Evolutionary conservation across 2,329 filamentous ascomycete genomes (phyloP).

Genomic region (Aspergillus viridinutans): DNA sequence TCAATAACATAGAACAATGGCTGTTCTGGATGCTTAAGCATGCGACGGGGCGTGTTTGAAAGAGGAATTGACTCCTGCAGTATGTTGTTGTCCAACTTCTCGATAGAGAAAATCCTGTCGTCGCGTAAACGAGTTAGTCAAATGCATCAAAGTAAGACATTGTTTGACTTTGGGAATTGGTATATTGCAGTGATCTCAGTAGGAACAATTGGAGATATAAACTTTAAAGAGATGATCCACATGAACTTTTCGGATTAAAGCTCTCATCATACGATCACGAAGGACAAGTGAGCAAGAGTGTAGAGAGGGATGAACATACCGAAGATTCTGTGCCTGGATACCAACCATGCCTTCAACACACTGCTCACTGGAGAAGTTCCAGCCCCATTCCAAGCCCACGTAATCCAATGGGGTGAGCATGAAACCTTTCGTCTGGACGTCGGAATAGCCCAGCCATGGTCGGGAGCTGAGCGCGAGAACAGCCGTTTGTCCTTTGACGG

Average conservation of each 20-base stretch:
- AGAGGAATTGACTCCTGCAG: constrained; percentile 82
- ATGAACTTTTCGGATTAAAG: constrained; percentile 34
- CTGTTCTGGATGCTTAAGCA: constrained; percentile 81
- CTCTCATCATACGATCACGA: constrained; percentile 44
- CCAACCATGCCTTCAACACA: constrained; percentile 92
- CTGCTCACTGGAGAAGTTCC: constrained; percentile 95
- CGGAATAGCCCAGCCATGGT: constrained; percentile 93
- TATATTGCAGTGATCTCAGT: constrained; percentile 57
- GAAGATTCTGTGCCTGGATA: constrained; percentile 80
- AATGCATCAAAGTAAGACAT: not conserved
- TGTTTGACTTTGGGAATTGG: not conserved
- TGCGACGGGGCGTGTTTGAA: constrained; percentile 82
- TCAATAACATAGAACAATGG: constrained; percentile 93
- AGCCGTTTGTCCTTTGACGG: constrained; percentile 76
- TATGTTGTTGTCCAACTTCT: constrained; percentile 78
- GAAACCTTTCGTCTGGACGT: constrained; percentile 80
- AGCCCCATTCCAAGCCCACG: constrained; percentile 82
- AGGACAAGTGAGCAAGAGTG: constrained; percentile 10
- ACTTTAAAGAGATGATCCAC: constrained; percentile 46
- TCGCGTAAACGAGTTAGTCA: constrained; percentile 7
- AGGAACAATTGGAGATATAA: constrained; percentile 87
- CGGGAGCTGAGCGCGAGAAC: constrained; percentile 87
- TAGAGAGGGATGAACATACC: constrained; percentile 55
- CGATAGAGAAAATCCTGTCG: constrained; percentile 78
- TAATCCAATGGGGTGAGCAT: constrained; percentile 91